Base-by-base conservation (phyloP, 106 monocot species). In the Acorus calamus region DNA sequence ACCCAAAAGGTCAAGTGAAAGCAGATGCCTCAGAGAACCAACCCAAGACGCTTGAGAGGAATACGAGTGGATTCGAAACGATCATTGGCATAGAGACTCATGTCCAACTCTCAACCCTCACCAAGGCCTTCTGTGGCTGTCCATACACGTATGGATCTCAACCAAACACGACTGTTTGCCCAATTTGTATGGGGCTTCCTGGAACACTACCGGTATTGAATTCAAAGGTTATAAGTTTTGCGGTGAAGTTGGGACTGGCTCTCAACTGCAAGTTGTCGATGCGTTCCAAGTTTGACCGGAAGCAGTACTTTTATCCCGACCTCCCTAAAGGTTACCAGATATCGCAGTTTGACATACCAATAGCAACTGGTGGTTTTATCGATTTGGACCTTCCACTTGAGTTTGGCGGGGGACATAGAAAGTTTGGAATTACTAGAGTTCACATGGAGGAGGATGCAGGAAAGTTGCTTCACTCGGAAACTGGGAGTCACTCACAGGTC, bases 21-120 rank as follows among this genome's bases (percentile, higher is more conserved):
- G 44, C 59, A 7, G 7, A 28, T 1, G 1, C 53, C 42, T 46
- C 60, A 8, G 50, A n/a, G n/a, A n/a, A 66, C 67, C 59, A 68
- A 2, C 50, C 52, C n/a, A 77, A 74, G 60, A 14, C 78, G 8
- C 55, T 60, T 2, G 71, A 76, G 42, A 59, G 69, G 53, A 75
- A 55, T 53, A 54, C 50, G 3, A 65, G 74, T 45, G 89, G 79
- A 2, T 84, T 62, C 46, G 94, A 96, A 46, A 80, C 90, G 6
- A 63, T 96, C 54, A 96, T 96, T 48, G 90, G 94, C 9, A 96
- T 96, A 11, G 94, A 96, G 74, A 96, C 90, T 49, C 94, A 96
- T 50, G 94, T 96, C 14, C 94, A 96, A 72, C 84, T 96, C 4
- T 78, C 74, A 8, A 96, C 94, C 2, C 12, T 72, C 14, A 90